Percentiles rank a stretch among this genome's conserved stretches.
phyloP scores from a whole-genome alignment of 2,329 filamentous ascomycete genomes.

The Fusarium sp. region DNA sequence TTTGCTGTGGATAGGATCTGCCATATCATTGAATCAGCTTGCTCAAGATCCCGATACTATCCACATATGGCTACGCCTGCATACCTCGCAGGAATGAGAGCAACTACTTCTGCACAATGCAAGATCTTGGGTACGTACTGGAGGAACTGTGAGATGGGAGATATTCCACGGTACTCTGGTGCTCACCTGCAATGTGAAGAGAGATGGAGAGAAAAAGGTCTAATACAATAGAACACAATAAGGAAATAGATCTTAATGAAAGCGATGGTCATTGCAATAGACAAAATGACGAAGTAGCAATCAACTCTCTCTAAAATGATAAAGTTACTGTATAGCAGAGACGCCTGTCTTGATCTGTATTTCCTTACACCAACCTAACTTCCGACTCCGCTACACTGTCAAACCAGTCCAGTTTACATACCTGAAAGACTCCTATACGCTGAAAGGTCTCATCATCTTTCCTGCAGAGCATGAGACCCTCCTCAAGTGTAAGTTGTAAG shows the following conservation, averaged over 20 bases:
- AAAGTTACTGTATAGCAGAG: no score
- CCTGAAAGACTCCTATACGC: not conserved
- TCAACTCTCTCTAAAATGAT: accelerated
- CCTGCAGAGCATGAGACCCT: not conserved
- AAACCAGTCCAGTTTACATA: constrained; percentile 1
- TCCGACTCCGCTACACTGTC: not conserved
- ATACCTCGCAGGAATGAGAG: constrained; percentile 52
- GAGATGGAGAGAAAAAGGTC: constrained; percentile 45
- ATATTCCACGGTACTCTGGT: constrained; percentile 50
- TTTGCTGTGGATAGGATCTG: constrained; percentile 51
- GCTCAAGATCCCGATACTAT: constrained; percentile 51
- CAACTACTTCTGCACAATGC: constrained; percentile 47
- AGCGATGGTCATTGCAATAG: not conserved
- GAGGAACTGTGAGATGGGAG: constrained; percentile 50
- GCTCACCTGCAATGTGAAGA: constrained; percentile 47
- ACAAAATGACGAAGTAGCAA: accelerated
- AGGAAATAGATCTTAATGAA: not conserved
- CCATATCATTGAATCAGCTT: constrained; percentile 45
- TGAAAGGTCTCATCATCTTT: not conserved
- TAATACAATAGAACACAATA: constrained; percentile 1
- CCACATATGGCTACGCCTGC: constrained; percentile 52
- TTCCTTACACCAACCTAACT: not conserved
- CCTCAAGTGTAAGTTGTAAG: not conserved
- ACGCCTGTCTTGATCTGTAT: accelerated
- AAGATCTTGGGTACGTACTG: constrained; percentile 51